Evolutionary conservation across 176 grass and related monocot genomes (phyloP).

Genomic region (Pontederia paniculata): DNA sequence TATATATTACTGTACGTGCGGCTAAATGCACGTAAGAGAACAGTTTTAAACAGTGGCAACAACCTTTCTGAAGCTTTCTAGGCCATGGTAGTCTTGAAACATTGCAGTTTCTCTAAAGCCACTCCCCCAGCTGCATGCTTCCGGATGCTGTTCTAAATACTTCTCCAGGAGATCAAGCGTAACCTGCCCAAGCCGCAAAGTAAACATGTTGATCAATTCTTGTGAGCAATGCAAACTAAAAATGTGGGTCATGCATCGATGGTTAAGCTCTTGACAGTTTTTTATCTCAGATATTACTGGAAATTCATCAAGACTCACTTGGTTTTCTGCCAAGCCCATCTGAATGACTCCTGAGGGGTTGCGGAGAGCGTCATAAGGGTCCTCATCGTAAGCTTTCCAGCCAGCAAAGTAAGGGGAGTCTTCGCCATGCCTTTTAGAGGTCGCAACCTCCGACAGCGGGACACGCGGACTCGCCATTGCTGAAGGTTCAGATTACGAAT

Average conservation of each 20-base stretch:
- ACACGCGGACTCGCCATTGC: not conserved
- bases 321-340: no score
- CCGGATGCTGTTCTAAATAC: conserved; percentile 6
- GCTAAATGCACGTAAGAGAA: no score
- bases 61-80: conserved; percentile 1
- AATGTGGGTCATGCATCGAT: no score
- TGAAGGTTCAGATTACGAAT: no score
- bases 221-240: no score
- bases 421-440: conserved; percentile 12
- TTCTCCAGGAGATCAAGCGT: conserved; percentile 17
- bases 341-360: conserved; percentile 19
- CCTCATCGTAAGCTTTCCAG: conserved; percentile 20
- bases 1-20: no score
- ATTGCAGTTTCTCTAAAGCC: conserved; percentile 15
- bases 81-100: conserved; percentile 16
- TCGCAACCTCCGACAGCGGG: conserved; percentile 6
- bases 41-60: no score
- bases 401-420: conserved; percentile 25
- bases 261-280: no score
- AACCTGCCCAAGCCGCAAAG: no score
- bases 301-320: not conserved
- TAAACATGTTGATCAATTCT: no score
- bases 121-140: conserved; percentile 1
- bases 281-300: no score
- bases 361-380: conserved; percentile 11